phyloP scores from a whole-genome alignment of 1,139 yeast species.

The Wickerhamomyces sp. region DNA sequence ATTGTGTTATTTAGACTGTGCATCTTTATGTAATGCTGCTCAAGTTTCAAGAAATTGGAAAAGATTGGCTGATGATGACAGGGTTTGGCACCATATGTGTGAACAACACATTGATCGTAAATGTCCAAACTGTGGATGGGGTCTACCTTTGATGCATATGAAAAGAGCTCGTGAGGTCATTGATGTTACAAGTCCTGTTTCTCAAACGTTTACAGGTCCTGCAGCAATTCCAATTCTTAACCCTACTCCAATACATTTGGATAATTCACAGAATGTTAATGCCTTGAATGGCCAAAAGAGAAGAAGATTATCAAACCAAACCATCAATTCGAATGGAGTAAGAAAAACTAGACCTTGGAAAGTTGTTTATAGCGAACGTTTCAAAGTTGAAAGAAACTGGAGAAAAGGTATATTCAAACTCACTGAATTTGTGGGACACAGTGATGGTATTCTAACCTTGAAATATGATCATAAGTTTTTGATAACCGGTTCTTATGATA shows the following conservation, averaged over 20 bases:
- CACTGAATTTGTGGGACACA: constrained; percentile 74
- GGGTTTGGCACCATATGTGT: constrained; percentile 98
- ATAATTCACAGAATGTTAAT: not conserved
- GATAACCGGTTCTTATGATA: constrained; percentile 90
- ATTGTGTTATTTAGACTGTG: constrained; percentile 84
- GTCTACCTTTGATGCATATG: constrained; percentile 86
- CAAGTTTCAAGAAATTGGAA: constrained; percentile 89
- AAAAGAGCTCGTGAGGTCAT: constrained; percentile 57
- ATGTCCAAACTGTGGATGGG: constrained; percentile 99
- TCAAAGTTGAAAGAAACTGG: constrained; percentile 91
- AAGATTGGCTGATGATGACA: constrained; percentile 85
- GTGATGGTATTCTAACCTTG: constrained; percentile 80
- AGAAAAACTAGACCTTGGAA: constrained; percentile 84
- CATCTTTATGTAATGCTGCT: constrained; percentile 87
- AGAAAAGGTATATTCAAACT: constrained; percentile 69
- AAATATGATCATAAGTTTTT: constrained; percentile 75
- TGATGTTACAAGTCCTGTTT: constrained; percentile 12
- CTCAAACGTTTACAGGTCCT: not conserved
- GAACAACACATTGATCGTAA: constrained; percentile 96
- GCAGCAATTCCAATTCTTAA: not conserved
- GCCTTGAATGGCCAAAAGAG: constrained; percentile 14
- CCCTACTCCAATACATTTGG: not conserved
- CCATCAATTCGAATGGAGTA: constrained; percentile 15
- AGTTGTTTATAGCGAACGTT: constrained; percentile 87
- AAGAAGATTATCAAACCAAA: constrained; percentile 21